Base-by-base conservation (phyloP, 2,329 filamentous ascomycete species). In the Alternaria sp. region DNA sequence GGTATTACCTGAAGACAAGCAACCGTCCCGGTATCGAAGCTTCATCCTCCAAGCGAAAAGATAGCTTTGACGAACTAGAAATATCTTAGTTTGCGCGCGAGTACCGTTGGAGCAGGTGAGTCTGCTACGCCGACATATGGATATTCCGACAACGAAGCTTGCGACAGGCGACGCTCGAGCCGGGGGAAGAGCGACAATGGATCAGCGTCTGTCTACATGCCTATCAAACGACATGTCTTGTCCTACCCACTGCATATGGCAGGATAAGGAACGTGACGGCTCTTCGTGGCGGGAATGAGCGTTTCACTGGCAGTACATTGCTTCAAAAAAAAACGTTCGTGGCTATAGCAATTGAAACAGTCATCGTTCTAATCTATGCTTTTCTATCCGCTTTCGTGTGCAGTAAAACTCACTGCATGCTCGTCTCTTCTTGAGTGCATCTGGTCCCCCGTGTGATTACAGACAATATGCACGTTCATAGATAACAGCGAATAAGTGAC, bases 1-100 rank as follows among this genome's bases (percentile, higher is more conserved):
- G 50, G 41, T 57, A 51, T 48, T 38, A 40, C 49, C 45, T 25
- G 49, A 43, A 36, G 48, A 57, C 22, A 38, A 41, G 32, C 53
- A 41, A 18, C 57, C 48, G 54, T 27, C 27, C 43, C 32, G 28
- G 36, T n/a, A 32, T 54, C 25, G 41, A 34, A 28, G 45, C 46
- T 54, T 12, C 43, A 25, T 49, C 30, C 34, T n/a, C 45, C 18
- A 27, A 52, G 56, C 49, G 41, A 44, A 40, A 38, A 22, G 43
- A 54, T 18, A 18, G 43, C 49, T 40, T 43, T 40, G 36, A 20
- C 28, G 11, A 18, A 44, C 43, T 49, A 38, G 22, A 57, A 45
- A 43, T 25, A 25, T 30, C 8, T 16, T 27, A 30, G 49, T 40
- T 38, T 16, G 22, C 40, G 34, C 46, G 48, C 45, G 43, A 18